These are phyloP conservation scores for Zymoseptoria brevis DNA, from an alignment of 2,329 filamentous ascomycete genomes.

Conservation along the genomic window DNA sequence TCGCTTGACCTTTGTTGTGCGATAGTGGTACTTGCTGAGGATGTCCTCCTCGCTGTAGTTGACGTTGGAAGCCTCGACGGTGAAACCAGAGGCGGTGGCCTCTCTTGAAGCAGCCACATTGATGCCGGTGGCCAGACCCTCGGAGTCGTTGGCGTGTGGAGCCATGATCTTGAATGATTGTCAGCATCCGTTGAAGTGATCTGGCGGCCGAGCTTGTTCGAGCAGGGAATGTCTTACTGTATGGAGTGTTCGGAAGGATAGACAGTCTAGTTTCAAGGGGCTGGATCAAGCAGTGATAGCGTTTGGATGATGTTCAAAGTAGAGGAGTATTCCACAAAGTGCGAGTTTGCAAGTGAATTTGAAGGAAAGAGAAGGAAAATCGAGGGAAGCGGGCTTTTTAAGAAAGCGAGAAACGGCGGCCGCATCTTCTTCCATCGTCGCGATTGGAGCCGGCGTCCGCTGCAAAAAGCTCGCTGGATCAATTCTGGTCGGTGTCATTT, in stretches of 20 bases:
- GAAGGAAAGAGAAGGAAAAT: slow-evolving; percentile 8
- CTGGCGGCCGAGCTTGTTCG: background rate
- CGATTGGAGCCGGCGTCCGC: slow-evolving; percentile 16
- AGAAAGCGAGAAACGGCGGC: slow-evolving; percentile 12
- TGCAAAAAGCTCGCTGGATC: slow-evolving; percentile 14
- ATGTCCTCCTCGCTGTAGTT: slow-evolving; percentile 82
- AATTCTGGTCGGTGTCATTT: slow-evolving; percentile 12
- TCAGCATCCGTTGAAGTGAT: slow-evolving; percentile 2
- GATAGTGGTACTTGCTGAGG: slow-evolving; percentile 90
- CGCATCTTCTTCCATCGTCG: slow-evolving; percentile 10
- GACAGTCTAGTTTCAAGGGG: background rate
- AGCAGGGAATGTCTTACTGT: background rate
- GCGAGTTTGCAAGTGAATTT: slow-evolving; percentile 3
- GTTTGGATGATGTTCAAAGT: background rate
- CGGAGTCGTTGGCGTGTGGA: slow-evolving; percentile 72
- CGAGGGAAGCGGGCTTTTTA: slow-evolving; percentile 12
- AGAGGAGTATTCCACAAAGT: background rate
- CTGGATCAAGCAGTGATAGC: background rate
- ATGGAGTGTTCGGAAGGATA: background rate
- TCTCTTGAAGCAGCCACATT: background rate
- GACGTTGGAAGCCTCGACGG: slow-evolving; percentile 86
- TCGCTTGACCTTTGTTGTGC: slow-evolving; percentile 75
- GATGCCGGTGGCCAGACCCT: slow-evolving; percentile 48
- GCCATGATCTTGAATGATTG: slow-evolving; percentile 59
- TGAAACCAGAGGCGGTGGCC: slow-evolving; percentile 49